These are phyloP conservation scores for Sarocladium brachiariae DNA, from an alignment of 2,329 filamentous ascomycete species.

Conservation along the genomic window DNA sequence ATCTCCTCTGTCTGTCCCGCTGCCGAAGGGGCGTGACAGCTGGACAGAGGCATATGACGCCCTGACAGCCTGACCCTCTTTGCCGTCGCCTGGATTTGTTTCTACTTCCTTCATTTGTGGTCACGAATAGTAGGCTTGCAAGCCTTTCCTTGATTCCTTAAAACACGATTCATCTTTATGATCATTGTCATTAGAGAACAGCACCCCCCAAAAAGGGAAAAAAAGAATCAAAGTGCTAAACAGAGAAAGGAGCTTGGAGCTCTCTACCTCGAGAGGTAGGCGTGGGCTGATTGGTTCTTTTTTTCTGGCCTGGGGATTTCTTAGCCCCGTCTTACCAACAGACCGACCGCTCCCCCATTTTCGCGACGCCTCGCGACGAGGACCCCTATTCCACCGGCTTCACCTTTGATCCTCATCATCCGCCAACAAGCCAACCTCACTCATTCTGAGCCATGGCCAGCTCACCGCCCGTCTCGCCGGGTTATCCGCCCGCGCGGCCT, in stretches of 20 bases:
- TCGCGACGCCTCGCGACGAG: constrained; percentile 7
- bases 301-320: background rate
- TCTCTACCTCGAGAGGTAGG: background rate
- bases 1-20: background rate
- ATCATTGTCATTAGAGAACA: no score
- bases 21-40: constrained; percentile 1
- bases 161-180: no score
- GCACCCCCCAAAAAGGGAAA: no score
- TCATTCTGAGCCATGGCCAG: constrained; percentile 8
- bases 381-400: constrained; percentile 8
- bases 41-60: constrained; percentile 8
- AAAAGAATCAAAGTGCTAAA: no score
- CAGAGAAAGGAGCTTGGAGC: background rate
- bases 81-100: background rate
- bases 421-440: background rate
- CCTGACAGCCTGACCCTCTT: background rate
- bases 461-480: constrained; percentile 63
- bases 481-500: constrained; percentile 56
- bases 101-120: background rate
- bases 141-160: background rate
- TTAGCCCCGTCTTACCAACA: constrained; percentile 4
- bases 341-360: constrained; percentile 1
- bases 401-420: constrained; percentile 4
- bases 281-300: background rate
- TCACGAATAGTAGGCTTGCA: background rate